Evolutionary conservation across 495 filamentous ascomycete genomes (phyloP).

Genomic region (Lasiosphaeriaceae sp.): DNA sequence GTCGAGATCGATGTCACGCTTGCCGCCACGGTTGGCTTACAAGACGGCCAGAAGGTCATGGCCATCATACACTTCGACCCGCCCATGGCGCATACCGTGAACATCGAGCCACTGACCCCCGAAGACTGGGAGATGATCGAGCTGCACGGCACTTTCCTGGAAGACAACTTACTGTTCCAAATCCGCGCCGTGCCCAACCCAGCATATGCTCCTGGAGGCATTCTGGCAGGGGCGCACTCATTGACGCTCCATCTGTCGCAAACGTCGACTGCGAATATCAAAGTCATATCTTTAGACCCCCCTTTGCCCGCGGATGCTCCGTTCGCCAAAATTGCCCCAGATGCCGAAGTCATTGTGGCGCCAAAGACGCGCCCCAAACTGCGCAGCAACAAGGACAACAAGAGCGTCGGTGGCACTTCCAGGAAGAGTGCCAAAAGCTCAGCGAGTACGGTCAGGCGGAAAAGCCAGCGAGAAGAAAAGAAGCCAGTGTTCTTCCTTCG

Average conservation of each 20-base stretch:
- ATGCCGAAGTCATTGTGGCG: constrained; percentile 94
- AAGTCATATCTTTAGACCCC: constrained; percentile 73
- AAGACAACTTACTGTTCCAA: constrained; percentile 89
- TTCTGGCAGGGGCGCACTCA: constrained; percentile 59
- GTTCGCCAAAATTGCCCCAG: constrained; percentile 88
- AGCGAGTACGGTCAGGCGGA: constrained; percentile 60
- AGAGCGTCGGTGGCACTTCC: constrained; percentile 65
- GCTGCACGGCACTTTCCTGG: constrained; percentile 88
- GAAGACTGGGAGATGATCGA: constrained; percentile 99
- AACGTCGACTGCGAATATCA: constrained; percentile 91
- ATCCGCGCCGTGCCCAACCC: constrained; percentile 91
- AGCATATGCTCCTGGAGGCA: constrained; percentile 48
- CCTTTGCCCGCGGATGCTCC: constrained; percentile 62
- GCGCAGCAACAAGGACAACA: constrained; percentile 52
- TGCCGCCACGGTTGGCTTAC: constrained; percentile 73
- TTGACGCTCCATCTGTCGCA: constrained; percentile 90
- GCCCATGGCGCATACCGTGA: constrained; percentile 82
- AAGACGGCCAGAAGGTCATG: constrained; percentile 79
- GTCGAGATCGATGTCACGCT: constrained; percentile 91
- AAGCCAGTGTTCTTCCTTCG: constrained; percentile 69
- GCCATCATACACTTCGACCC: constrained; percentile 77
- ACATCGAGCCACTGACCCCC: constrained; percentile 91
- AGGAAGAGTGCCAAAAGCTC: constrained; percentile 72
- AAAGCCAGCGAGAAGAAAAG: constrained; percentile 56
- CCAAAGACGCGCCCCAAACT: constrained; percentile 65